Evolutionary conservation across 2,329 filamentous ascomycete species (phyloP).

Genomic region (Fusarium paranaense): DNA sequence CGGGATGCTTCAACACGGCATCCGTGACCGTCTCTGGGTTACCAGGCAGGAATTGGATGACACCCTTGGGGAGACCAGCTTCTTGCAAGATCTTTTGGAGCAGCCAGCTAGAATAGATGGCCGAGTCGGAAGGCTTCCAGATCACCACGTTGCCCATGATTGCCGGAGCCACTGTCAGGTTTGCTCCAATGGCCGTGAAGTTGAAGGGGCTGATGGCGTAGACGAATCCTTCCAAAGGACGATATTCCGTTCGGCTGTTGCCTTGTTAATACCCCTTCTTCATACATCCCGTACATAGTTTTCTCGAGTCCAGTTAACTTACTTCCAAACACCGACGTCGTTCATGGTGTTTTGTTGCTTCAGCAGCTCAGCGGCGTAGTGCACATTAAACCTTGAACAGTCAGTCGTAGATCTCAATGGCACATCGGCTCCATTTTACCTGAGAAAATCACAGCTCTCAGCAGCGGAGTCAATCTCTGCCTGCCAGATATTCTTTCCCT

Average conservation of each 20-base stretch:
- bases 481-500: not conserved
- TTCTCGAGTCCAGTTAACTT: not conserved
- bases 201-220: not conserved
- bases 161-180: not conserved
- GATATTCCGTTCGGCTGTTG: slow-evolving; percentile 28
- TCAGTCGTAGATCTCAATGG: not conserved
- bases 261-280: not conserved
- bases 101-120: not conserved
- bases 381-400: not conserved
- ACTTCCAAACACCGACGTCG: not conserved
- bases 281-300: too few species aligned
- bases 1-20: not conserved
- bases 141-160: not conserved
- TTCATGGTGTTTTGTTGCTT: not conserved
- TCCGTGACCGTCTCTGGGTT: not conserved
- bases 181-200: not conserved
- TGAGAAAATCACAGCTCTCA: not conserved
- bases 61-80: not conserved
- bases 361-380: not conserved
- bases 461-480: not conserved
- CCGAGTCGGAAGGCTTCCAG: not conserved
- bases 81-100: not conserved
- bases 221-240: not conserved
- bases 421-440: slow-evolving; percentile 23
- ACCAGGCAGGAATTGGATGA: not conserved